Evolutionary conservation across 2,329 filamentous ascomycete species (phyloP).

Genomic region (Alternaria conjuncta): DNA sequence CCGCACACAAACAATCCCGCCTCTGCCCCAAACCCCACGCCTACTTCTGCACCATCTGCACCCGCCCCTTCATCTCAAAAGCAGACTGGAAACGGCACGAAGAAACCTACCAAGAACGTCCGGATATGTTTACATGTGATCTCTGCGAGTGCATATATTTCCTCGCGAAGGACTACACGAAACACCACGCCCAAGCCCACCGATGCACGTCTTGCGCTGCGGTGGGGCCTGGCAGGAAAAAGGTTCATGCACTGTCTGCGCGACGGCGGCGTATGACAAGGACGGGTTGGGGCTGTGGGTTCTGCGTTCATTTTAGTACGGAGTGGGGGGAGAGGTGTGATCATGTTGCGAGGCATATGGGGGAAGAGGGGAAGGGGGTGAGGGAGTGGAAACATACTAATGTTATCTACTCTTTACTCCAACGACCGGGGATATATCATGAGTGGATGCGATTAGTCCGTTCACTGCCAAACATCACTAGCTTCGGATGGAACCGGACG

Average conservation of each 20-base stretch:
- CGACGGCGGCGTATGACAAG: conserved; percentile 38
- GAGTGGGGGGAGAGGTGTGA: conserved; percentile 69
- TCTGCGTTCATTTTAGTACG: conserved; percentile 67
- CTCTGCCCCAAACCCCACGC: conserved; percentile 28
- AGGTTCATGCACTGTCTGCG: conserved; percentile 50
- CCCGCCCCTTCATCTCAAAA: conserved; percentile 68
- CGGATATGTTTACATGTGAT: conserved; percentile 68
- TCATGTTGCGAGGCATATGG: conserved; percentile 70
- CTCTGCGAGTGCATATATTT: conserved; percentile 70
- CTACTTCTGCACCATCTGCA: conserved; percentile 54
- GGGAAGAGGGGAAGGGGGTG: conserved; percentile 58
- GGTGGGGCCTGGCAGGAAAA: conserved; percentile 58
- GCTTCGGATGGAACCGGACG: conserved; percentile 32
- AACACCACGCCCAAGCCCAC: conserved; percentile 68
- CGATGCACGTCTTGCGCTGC: conserved; percentile 57
- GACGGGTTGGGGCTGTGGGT: conserved; percentile 71
- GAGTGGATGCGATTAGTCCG: conserved; percentile 56
- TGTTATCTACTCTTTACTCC: conserved; percentile 69
- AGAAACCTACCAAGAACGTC: conserved; percentile 70
- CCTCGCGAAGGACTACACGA: conserved; percentile 69
- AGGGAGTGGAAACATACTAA: conserved; percentile 70
- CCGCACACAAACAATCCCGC: conserved; percentile 28
- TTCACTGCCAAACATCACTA: conserved; percentile 16
- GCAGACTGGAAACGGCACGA: conserved; percentile 73
- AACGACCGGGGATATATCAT: conserved; percentile 64